Base-by-base conservation (phyloP, 495 filamentous ascomycete genomes). In the Glutinoglossum americanum region DNA sequence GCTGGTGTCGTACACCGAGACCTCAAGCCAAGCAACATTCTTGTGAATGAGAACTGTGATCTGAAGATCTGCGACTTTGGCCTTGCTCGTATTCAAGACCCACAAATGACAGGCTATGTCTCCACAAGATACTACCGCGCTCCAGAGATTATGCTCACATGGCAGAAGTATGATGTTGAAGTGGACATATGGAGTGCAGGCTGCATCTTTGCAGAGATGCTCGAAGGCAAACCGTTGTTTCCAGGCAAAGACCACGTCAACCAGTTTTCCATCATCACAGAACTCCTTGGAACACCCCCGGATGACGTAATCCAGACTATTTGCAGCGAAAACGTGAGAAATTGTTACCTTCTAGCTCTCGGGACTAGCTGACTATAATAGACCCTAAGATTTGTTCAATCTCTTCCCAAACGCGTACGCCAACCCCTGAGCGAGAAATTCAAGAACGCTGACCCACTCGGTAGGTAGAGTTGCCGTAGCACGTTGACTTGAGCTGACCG, bases 91-190 rank as follows among this genome's bases (percentile, higher is more conserved):
- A 94, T 98, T 65, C 92, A 98, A 70, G 92, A 98, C 65, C 92
- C 92, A n/a, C 92, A 98, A 71, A 98, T 98, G 92, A 98, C 92
- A 41, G 92, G 92, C 64, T 98, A 98, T 66, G 92, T 98, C 45
- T 98, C 92, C 53, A 98, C 92, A 55, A 77, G 92, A 73, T 98
- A 98, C 76, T 98, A 98, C 73, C 84, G 92, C 54, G 92, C 92
- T 4, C 92, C 92, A 17, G 92, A 98, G 71, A 98, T 98, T 67
- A 98, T 98, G 92, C 87, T 98, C 64, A 98, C 92, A 48, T 98
- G 92, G 92, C 92, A 98, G 70, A 98, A 97, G 72, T 98, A 98
- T 71, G 92, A 98, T 64, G 87, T 96, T 48, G 93, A 97, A 74
- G 92, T 98, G 54, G 92, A 98, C 69, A 95, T 98, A 65, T 98